These are phyloP conservation scores for Xylogone sp. DNA, from an alignment of 2,329 filamentous ascomycete genomes.

Conservation along the genomic window DNA sequence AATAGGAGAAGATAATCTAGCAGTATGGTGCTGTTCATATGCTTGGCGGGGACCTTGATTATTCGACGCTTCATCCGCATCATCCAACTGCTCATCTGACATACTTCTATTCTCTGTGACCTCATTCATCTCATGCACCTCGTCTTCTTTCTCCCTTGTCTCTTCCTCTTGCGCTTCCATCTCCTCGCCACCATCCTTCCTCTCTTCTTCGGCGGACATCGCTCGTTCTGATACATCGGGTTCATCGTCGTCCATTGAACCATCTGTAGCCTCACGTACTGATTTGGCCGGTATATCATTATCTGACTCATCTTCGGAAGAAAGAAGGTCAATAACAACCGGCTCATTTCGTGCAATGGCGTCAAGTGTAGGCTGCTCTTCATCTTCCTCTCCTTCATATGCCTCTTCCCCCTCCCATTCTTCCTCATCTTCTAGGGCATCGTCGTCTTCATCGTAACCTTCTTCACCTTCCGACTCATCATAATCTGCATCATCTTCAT, in stretches of 20 bases:
- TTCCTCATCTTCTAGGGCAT: slow-evolving; percentile 6
- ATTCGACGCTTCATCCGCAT: not conserved
- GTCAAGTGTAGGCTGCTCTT: not conserved
- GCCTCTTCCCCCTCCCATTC: slow-evolving; percentile 2
- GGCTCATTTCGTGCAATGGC: slow-evolving; percentile 11
- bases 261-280: not conserved
- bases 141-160: slow-evolving; percentile 10
- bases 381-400: slow-evolving; percentile 18
- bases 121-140: slow-evolving; percentile 5
- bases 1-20: not conserved
- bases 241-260: not conserved
- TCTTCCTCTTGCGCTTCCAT: too few relatives aligned
- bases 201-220: not conserved
- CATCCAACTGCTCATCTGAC: slow-evolving; percentile 3
- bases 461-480: slow-evolving; percentile 1
- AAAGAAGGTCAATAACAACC: slow-evolving; percentile 27
- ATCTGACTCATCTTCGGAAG: slow-evolving; percentile 30
- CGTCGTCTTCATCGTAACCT: slow-evolving; percentile 1
- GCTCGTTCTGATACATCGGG: not conserved
- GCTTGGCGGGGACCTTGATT: not conserved
- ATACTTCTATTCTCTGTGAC: slow-evolving; percentile 6
- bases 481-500: not conserved
- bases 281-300: not conserved
- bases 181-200: slow-evolving; percentile 2
- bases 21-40: not conserved